A percentile compares a stretch with the other conserved stretches of the same genome.
Conservation (phyloP, 345 rosid species). For the Sonneratia alba region DNA sequence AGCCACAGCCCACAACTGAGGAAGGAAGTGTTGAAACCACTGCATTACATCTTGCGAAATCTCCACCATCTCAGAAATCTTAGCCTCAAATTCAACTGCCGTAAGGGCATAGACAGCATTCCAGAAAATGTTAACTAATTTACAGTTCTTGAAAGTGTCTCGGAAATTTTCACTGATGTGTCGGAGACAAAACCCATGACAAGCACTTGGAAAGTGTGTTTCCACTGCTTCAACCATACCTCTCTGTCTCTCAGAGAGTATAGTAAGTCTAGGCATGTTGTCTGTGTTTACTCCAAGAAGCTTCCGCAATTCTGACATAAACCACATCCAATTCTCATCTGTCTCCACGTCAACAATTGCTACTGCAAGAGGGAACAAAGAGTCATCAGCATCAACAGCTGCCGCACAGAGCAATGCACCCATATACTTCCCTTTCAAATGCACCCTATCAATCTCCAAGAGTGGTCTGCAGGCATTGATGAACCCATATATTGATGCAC, state of each 20-base stretch:
- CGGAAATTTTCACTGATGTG: conserved; percentile 83
- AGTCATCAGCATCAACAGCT: conserved; percentile 85
- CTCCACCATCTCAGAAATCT: conserved; percentile 82
- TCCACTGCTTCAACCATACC: conserved; percentile 88
- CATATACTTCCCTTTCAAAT: conserved; percentile 89
- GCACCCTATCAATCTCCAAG: conserved; percentile 80
- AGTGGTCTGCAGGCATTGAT: conserved; percentile 90
- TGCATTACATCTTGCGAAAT: conserved; percentile 62
- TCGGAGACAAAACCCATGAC: conserved; percentile 89
- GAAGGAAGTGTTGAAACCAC: conserved; percentile 79
- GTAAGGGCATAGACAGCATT: conserved; percentile 93
- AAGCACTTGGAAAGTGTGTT: conserved; percentile 93
- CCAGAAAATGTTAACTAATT: conserved; percentile 91
- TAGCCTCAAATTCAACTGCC: conserved; percentile 65
- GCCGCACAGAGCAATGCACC: conserved; percentile 86
- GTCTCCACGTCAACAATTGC: conserved; percentile 76
- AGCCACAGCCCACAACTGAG: conserved; percentile 88
- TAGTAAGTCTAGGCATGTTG: conserved; percentile 93
- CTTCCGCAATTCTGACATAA: conserved; percentile 87
- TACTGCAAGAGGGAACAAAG: conserved; percentile 80
- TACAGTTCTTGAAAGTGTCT: conserved; percentile 87
- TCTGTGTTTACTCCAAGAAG: conserved; percentile 92
- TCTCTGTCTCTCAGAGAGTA: conserved; percentile 82
- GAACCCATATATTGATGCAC: conserved; percentile 89
- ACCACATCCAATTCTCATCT: conserved; percentile 98